A percentile compares a stretch with the other conserved stretches of the same genome.
Conservation (phyloP, 176 grass and related monocot genomes). For the Phoenix roebelenii region DNA sequence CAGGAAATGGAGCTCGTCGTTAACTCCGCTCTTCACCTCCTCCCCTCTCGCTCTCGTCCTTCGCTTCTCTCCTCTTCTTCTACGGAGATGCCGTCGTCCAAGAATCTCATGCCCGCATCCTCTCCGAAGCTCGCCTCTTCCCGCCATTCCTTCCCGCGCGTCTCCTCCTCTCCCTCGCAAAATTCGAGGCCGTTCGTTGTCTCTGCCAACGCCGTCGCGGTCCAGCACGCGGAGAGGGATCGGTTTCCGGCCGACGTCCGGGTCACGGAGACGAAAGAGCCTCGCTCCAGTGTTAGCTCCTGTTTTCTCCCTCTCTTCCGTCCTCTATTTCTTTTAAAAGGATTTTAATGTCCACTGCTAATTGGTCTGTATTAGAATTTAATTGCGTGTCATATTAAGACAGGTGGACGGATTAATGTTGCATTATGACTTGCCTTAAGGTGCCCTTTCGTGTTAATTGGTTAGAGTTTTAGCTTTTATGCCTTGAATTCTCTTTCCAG, state of each 20-base stretch:
- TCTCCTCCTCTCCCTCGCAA: background rate
- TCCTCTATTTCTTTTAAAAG: background rate
- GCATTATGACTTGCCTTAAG: too few species aligned
- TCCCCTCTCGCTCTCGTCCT: too few species aligned
- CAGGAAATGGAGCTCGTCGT: too few species aligned
- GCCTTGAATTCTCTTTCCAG: too few species aligned
- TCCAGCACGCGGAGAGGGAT: conserved; percentile 2
- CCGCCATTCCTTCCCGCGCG: background rate
- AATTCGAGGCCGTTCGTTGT: conserved; percentile 1
- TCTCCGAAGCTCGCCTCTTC: background rate
- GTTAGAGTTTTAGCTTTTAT: too few species aligned
- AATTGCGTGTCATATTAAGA: too few species aligned
- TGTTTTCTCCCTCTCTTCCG: background rate
- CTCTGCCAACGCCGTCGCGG: background rate
- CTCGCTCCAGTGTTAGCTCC: conserved; percentile 9
- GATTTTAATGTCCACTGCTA: background rate
- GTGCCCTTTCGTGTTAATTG: too few species aligned
- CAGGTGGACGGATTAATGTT: too few species aligned
- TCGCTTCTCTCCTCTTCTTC: too few species aligned
- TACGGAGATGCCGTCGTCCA: too few species aligned
- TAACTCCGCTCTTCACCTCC: too few species aligned
- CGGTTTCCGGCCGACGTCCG: conserved; percentile 6
- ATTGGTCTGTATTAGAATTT: too few species aligned
- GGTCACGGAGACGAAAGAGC: conserved; percentile 20
- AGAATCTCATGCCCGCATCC: background rate